Conservation (phyloP, 2,329 filamentous ascomycete genomes). For the Sporothrix brunneoviolacea region DNA sequence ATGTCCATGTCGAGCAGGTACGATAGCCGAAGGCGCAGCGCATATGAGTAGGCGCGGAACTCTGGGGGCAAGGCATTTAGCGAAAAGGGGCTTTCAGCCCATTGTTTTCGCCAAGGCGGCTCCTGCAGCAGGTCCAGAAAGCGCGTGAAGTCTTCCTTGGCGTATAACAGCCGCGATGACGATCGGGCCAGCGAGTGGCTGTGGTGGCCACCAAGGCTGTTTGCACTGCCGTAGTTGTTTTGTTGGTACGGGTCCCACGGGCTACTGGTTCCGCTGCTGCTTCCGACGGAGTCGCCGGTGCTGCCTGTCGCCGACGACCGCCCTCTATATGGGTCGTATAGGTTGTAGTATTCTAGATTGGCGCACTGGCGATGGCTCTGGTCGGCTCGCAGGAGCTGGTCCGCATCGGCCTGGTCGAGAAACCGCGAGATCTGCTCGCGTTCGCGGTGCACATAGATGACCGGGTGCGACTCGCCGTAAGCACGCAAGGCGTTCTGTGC, state of each 20-base stretch:
- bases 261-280: slow-evolving; percentile 17
- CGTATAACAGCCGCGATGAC: slow-evolving; percentile 51
- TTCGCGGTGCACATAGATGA: slow-evolving; percentile 64
- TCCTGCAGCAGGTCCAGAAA: slow-evolving; percentile 54
- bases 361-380: slow-evolving; percentile 55
- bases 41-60: slow-evolving; percentile 52
- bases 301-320: slow-evolving; percentile 21
- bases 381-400: slow-evolving; percentile 49
- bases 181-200: slow-evolving; percentile 31
- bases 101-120: slow-evolving; percentile 43
- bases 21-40: slow-evolving; percentile 55
- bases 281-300: background rate
- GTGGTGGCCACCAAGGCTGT: background rate
- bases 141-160: slow-evolving; percentile 52
- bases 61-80: slow-evolving; percentile 53
- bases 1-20: slow-evolving; percentile 46
- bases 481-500: slow-evolving; percentile 51
- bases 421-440: slow-evolving; percentile 54
- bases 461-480: slow-evolving; percentile 58
- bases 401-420: slow-evolving; percentile 46
- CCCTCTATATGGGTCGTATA: slow-evolving; percentile 41
- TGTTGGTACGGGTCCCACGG: background rate
- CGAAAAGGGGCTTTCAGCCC: slow-evolving; percentile 54
- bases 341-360: slow-evolving; percentile 67
- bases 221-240: background rate